These are phyloP conservation scores for Fibroporia radiculosa DNA, from an alignment of 768 basidiomycete genomes.

Conservation along the genomic window DNA sequence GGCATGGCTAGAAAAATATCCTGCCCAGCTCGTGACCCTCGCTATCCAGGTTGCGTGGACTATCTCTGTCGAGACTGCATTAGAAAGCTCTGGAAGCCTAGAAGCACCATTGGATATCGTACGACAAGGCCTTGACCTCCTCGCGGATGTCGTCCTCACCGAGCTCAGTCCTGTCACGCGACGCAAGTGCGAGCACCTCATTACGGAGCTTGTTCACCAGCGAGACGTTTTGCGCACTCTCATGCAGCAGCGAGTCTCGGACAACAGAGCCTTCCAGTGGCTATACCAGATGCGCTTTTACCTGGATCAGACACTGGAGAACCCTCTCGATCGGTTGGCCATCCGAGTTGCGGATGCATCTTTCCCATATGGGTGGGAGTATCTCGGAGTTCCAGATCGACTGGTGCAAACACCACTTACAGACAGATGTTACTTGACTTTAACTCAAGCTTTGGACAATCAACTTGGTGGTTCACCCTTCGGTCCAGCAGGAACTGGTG, in stretches of 20 bases:
- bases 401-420: constrained; percentile 98
- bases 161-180: constrained; percentile 88
- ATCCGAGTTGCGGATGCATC: constrained; percentile 85
- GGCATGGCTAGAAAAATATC: constrained; percentile 88
- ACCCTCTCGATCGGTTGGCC: constrained; percentile 71
- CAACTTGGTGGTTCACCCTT: constrained; percentile 97
- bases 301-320: constrained; percentile 60
- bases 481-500: constrained; percentile 95
- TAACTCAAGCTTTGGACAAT: constrained; percentile 91
- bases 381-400: constrained; percentile 92
- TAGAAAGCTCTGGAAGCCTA: constrained; percentile 50
- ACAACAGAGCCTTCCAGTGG: constrained; percentile 81
- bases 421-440: constrained; percentile 91
- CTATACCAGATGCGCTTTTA: constrained; percentile 99
- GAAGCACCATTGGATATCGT: constrained; percentile 68
- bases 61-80: constrained; percentile 61
- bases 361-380: constrained; percentile 99
- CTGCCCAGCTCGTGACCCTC: constrained; percentile 94
- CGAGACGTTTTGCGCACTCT: constrained; percentile 87
- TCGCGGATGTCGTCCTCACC: constrained; percentile 93
- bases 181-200: constrained; percentile 96
- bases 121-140: constrained; percentile 77
- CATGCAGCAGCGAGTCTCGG: constrained; percentile 52
- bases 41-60: constrained; percentile 97
- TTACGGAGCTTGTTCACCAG: constrained; percentile 98